Base-by-base conservation (phyloP, 208 protist species). In the Leishmania mexicana region DNA sequence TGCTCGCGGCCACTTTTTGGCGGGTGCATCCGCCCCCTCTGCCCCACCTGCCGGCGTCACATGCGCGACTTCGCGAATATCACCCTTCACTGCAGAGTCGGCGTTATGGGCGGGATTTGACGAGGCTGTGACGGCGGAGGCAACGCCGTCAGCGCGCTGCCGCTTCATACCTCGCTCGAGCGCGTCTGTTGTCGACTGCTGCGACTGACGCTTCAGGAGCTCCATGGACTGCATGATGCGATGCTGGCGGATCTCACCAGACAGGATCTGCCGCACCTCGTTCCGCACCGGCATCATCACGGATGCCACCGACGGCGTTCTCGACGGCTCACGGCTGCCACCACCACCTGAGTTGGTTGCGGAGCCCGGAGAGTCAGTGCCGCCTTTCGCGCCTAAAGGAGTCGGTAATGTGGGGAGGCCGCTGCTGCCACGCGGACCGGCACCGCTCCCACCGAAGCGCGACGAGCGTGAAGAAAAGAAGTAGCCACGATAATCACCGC, bases 191-290 rank as follows among this genome's bases (percentile, higher is more conserved):
- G 42, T 72, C 57, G 40, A 51, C 42, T 49, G 49, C 64, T 60
- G 38, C 42, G 45, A 35, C 24, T n/a, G 53, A 24, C 78, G 78
- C 72, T 81, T 71, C 47, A 84, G 64, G 60, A 38, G 40, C 72
- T 76, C 84, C 24, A 68, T 49, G 3, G 79, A 58, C 80, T 81
- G 82, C 53, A 78, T 38, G 35, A 94, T 86, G n/a, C 81, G 76
- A 47, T 83, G 76, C n/a, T 87, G 88, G 11, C 65, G 81, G 60
- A 94, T 94, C 76, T 86, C 88, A 11, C 83, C 88, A 51, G 86
- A 84, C 65, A 94, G 71, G 21, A 94, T 73, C 67, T 90, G 88
- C 40, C 84, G 79, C 24, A 94, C 51, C 53, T 92, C 88, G 45
- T 89, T 87, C 51, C 80, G 88, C 81, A 91, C 77, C 70, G 82